Conservation (phyloP, 2,329 filamentous ascomycete species). For the Ophiocordyceps sinensis region DNA sequence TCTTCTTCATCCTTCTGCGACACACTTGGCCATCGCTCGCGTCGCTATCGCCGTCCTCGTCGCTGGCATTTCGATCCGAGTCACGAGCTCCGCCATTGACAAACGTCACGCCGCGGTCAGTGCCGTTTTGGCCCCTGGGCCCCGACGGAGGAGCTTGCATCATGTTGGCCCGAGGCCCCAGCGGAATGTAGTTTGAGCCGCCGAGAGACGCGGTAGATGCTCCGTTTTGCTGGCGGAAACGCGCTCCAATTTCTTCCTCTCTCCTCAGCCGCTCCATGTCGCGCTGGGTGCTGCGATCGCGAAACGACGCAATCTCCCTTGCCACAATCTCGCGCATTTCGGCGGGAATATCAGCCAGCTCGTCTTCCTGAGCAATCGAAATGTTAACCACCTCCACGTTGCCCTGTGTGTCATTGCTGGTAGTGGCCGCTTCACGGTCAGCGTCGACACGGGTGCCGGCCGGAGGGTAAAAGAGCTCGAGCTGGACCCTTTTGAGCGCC, state of each 20-base stretch:
- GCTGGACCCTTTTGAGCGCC: constrained; percentile 52
- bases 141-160: constrained; percentile 55
- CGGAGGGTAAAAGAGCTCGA: constrained; percentile 56
- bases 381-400: constrained; percentile 82
- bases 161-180: constrained; percentile 24
- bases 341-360: constrained; percentile 84
- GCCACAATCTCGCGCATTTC: constrained; percentile 95
- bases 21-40: constrained; percentile 81
- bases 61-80: constrained; percentile 38
- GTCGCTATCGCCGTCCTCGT: constrained; percentile 75
- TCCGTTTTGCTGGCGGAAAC: constrained; percentile 63
- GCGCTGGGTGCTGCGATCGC: constrained; percentile 76
- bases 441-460: constrained; percentile 34
- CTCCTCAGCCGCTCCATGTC: constrained; percentile 76
- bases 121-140: constrained; percentile 50
- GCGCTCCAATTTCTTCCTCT: constrained; percentile 85
- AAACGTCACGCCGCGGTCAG: constrained; percentile 47
- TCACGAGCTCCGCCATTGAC: constrained; percentile 64
- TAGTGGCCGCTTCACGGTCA: constrained; percentile 49
- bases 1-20: constrained; percentile 53
- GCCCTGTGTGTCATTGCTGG: constrained; percentile 44
- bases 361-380: constrained; percentile 74
- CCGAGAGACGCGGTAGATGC: constrained; percentile 27
- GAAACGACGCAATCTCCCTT: constrained; percentile 84
- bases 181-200: constrained; percentile 41